These are phyloP conservation scores for Metschnikowia matae DNA, from an alignment of 805 yeast genomes.

Conservation along the genomic window DNA sequence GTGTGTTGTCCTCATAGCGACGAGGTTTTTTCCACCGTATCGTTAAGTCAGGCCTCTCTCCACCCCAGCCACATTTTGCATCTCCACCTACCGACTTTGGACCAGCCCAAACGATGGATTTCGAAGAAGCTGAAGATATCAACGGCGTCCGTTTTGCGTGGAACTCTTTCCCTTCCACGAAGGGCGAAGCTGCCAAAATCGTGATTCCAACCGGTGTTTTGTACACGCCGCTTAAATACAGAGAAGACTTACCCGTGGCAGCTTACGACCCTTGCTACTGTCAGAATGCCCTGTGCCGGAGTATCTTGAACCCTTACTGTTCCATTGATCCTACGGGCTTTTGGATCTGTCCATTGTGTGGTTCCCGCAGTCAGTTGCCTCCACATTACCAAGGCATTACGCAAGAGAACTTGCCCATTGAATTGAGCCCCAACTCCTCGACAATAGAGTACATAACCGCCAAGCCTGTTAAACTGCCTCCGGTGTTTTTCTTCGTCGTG, in stretches of 20 bases:
- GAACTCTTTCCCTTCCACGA: constrained; percentile 81
- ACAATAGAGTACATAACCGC: constrained; percentile 83
- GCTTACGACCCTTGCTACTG: constrained; percentile 84
- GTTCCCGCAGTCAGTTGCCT: constrained; percentile 74
- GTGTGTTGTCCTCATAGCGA: constrained; percentile 20
- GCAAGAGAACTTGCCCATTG: constrained; percentile 76
- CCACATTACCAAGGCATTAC: constrained; percentile 74
- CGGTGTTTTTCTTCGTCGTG: constrained; percentile 78
- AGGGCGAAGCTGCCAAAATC: constrained; percentile 83
- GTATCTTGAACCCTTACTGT: constrained; percentile 84
- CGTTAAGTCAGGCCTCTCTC: not conserved
- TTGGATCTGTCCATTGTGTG: constrained; percentile 88
- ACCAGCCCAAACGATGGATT: constrained; percentile 25
- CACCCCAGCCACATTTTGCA: not conserved
- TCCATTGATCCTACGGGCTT: constrained; percentile 71
- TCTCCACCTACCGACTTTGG: not conserved
- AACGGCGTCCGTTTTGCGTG: constrained; percentile 46
- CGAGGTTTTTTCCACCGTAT: constrained; percentile 13
- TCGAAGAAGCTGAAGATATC: constrained; percentile 42
- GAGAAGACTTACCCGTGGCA: constrained; percentile 72
- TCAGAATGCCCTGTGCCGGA: constrained; percentile 71
- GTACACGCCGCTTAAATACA: constrained; percentile 87
- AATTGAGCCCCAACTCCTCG: constrained; percentile 61
- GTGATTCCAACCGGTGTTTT: constrained; percentile 93
- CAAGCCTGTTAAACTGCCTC: constrained; percentile 79